phyloP scores from a whole-genome alignment of 257 asterid species.

The Fraxinus excelsior region DNA sequence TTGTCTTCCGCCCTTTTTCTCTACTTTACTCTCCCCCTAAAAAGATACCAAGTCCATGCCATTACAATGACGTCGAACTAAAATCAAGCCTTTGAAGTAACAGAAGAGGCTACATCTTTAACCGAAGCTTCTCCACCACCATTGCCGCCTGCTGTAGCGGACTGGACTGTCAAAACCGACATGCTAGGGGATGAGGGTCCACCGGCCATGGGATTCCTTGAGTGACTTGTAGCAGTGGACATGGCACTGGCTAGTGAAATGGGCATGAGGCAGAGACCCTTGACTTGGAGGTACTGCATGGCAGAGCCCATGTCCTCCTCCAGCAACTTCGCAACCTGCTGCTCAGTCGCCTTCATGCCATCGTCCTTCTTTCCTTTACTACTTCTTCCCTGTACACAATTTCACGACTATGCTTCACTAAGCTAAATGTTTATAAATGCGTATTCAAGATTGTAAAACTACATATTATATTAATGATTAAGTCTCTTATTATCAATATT shows the following conservation, averaged over 20 bases:
- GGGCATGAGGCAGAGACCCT: slow-evolving; percentile 96
- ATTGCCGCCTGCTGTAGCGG: slow-evolving; percentile 46
- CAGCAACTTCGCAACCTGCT: slow-evolving; percentile 91
- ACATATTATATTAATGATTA: too few relatives aligned
- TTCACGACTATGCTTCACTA: neutral
- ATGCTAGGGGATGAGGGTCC: slow-evolving; percentile 72
- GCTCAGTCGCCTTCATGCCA: slow-evolving; percentile 73
- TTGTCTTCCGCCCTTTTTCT: neutral
- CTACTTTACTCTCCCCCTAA: neutral
- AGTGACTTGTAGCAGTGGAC: slow-evolving; percentile 71
- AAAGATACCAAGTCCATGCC: slow-evolving; percentile 30
- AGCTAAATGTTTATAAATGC: neutral
- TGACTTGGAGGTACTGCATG: slow-evolving; percentile 94
- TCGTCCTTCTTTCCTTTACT: slow-evolving; percentile 57
- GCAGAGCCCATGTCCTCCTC: slow-evolving; percentile 98
- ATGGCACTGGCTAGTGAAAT: slow-evolving; percentile 85
- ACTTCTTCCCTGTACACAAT: slow-evolving; percentile 40
- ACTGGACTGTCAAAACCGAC: slow-evolving; percentile 73
- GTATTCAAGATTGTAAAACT: neutral
- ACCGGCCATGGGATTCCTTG: slow-evolving; percentile 46
- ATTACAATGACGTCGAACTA: slow-evolving; percentile 4
- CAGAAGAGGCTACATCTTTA: slow-evolving; percentile 46
- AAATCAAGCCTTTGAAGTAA: slow-evolving; percentile 49
- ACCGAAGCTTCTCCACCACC: slow-evolving; percentile 39
- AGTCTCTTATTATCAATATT: too few relatives aligned